Evolutionary conservation across 495 filamentous ascomycete genomes (phyloP).

Genomic region (Hypoxylon fragiforme): DNA sequence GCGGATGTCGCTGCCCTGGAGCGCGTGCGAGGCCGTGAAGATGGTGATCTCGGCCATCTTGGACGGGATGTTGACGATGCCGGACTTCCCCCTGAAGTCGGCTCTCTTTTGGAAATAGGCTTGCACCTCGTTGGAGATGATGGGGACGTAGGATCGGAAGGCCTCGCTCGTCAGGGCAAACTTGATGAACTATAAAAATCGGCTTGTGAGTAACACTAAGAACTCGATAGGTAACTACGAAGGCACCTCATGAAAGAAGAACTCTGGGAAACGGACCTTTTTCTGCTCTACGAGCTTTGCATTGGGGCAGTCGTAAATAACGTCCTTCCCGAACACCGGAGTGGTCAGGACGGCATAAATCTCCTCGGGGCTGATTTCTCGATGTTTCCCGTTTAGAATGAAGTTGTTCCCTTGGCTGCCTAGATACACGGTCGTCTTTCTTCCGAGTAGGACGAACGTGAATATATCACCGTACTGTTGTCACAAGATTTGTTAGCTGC

Average conservation of each 20-base stretch:
- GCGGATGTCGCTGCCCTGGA: neutral
- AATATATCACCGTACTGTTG: neutral
- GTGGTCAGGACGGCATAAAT: neutral
- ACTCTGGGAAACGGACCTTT: neutral
- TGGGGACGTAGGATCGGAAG: neutral
- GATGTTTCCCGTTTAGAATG: neutral
- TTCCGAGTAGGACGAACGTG: neutral
- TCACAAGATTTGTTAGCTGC: no score
- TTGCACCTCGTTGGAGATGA: neutral
- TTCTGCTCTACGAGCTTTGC: neutral
- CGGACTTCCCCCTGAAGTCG: neutral
- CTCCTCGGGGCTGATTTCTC: neutral
- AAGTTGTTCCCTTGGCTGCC: neutral
- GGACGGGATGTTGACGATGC: neutral
- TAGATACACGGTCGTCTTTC: neutral
- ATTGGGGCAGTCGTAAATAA: neutral
- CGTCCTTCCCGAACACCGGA: neutral
- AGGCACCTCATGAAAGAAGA: no score
- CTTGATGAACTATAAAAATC: neutral
- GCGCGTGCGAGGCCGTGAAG: neutral
- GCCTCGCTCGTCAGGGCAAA: neutral
- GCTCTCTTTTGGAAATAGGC: neutral
- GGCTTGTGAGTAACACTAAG: neutral
- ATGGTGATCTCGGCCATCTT: neutral
- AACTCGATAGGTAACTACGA: no score